Base-by-base conservation (phyloP, 352 stramenopile species). In the Albugo candida region DNA sequence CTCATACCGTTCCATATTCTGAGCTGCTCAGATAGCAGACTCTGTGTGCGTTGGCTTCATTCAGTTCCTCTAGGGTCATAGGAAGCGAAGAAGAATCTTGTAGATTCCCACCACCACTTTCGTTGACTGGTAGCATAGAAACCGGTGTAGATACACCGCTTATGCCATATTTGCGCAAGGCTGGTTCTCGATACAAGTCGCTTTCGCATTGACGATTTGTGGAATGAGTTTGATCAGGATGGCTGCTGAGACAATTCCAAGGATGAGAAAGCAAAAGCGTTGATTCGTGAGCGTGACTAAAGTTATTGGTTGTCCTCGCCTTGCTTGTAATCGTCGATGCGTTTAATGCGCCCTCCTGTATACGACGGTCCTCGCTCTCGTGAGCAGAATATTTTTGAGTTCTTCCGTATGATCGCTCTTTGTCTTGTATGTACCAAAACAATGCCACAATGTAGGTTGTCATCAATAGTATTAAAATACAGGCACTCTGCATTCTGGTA, bases 341-440 rank as follows among this genome's bases (percentile, higher is more conserved):
- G 60, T 55, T 34, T 72, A 57, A 31, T 10, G 3, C 24, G 24
- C 24, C 3, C 8, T 31, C 3, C 3, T 10, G 24, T 31, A 31
- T 3, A 31, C 24, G 24, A 31, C 24, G n/a, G n/a, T n/a, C 24
- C 24, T 31, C 24, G 24, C 24, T 31, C 24, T 31, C 24, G 8
- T 31, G 24, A 31, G 24, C 24, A 31, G 3, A 31, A 8, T 31
- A 31, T 31, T 31, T 31, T 31, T 31, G 24, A 31, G 24, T 31
- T 31, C 24, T 31, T 11, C 50, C 56, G 45, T 72, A 69, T 42
- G 76, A 67, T 38, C 66, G 67, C 50, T 86, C 74, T 60, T 87
- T 91, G 63, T 91, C 77, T n/a, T 66, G 68, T 17, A 91, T 74
- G 56, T 87, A 91, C 48, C 67, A 72, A 70, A 70, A 87, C 13